These are phyloP conservation scores for Mycena belliarum DNA, from an alignment of 768 basidiomycete genomes.

Conservation along the genomic window DNA sequence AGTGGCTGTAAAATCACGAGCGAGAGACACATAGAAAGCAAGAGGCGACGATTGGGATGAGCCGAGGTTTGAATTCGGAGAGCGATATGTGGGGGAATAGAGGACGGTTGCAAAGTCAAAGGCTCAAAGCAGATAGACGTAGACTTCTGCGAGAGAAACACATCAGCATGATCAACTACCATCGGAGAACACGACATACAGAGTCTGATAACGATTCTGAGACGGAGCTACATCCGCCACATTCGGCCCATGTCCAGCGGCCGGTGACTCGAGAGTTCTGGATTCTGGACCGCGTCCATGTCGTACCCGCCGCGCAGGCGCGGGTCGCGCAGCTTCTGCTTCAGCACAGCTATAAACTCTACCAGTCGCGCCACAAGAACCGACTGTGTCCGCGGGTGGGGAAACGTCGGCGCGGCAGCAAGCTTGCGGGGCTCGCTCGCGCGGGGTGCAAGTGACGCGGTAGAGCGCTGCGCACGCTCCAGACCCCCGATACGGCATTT, in stretches of 20 bases:
- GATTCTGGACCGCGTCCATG: constrained; percentile 14
- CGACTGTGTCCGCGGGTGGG: neutral
- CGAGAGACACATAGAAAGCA: too few species aligned
- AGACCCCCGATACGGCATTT: too few species aligned
- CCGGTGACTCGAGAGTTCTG: constrained; percentile 13
- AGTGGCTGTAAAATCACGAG: too few species aligned
- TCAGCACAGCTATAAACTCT: neutral
- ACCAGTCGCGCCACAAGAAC: neutral
- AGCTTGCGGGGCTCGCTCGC: neutral
- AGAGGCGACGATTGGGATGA: neutral
- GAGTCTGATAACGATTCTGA: too few species aligned
- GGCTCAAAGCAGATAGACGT: neutral
- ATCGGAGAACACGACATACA: too few species aligned
- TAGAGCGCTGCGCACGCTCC: neutral
- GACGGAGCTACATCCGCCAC: constrained; percentile 9
- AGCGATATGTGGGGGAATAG: neutral
- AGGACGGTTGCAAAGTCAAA: neutral
- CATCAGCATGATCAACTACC: too few species aligned
- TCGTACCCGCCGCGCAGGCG: neutral
- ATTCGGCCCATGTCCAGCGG: constrained; percentile 13
- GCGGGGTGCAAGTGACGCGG: neutral
- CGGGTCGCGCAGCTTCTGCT: neutral
- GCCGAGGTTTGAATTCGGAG: too few species aligned
- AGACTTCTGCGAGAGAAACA: neutral
- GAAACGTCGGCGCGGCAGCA: neutral